phyloP scores from a whole-genome alignment of 805 yeast genomes.

The Suhomyces tanzawaensis region DNA sequence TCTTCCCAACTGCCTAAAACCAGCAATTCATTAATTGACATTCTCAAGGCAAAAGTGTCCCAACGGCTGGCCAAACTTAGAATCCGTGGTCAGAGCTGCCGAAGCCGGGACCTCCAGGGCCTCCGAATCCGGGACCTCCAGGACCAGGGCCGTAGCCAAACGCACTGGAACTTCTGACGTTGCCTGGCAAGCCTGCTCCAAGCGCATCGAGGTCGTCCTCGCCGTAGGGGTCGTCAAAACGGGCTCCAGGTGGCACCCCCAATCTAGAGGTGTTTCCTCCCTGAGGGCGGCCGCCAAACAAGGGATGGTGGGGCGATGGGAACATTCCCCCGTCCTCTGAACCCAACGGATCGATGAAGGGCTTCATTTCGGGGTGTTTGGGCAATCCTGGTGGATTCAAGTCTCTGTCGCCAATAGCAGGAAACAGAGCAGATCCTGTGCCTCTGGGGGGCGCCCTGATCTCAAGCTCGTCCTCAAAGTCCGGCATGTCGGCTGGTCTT shows the following conservation, averaged over 20 bases:
- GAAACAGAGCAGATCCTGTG: slow-evolving; percentile 12
- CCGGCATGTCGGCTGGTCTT: slow-evolving; percentile 44
- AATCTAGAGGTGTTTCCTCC: slow-evolving; percentile 25
- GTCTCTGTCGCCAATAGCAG: slow-evolving; percentile 50
- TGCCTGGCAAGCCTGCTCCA: slow-evolving; percentile 48
- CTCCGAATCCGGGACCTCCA: slow-evolving; percentile 7
- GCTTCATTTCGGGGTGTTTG: slow-evolving; percentile 41
- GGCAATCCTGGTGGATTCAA: slow-evolving; percentile 46
- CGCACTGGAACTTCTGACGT: too few relatives aligned
- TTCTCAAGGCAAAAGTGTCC: too few relatives aligned
- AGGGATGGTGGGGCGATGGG: slow-evolving; percentile 50
- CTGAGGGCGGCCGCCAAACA: slow-evolving; percentile 34
- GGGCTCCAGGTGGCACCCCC: slow-evolving; percentile 46
- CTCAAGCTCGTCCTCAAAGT: slow-evolving; percentile 54
- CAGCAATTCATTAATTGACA: too few relatives aligned
- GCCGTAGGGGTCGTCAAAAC: slow-evolving; percentile 51
- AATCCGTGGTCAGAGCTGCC: slow-evolving; percentile 10
- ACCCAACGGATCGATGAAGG: slow-evolving; percentile 43
- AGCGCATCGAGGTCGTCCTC: slow-evolving; percentile 43
- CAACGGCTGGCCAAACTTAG: too few relatives aligned
- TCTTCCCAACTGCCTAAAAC: too few relatives aligned
- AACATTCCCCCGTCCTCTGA: slow-evolving; percentile 52
- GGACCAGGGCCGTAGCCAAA: slow-evolving; percentile 11
- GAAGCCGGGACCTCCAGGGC: slow-evolving; percentile 8
- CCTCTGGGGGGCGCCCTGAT: slow-evolving; percentile 16